Conservation (phyloP, 1,139 yeast genomes). For the Yamadazyma buinensis region DNA sequence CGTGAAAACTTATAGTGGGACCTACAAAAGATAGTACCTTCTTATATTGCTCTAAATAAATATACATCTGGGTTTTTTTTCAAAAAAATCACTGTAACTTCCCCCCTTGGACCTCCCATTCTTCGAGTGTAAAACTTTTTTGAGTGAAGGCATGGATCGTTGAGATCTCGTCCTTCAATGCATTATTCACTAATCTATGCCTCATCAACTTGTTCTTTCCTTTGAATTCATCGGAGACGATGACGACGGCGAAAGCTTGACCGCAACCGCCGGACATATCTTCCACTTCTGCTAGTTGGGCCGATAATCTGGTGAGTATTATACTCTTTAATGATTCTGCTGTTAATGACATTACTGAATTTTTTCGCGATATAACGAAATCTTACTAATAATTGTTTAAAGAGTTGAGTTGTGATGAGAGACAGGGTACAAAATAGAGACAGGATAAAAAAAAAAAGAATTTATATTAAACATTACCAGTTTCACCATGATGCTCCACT, state of each 20-base stretch:
- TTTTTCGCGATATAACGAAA: slow-evolving; percentile 2
- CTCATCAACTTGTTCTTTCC: slow-evolving; percentile 86
- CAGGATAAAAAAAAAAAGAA: not conserved
- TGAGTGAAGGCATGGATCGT: slow-evolving; percentile 93
- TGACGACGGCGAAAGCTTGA: slow-evolving; percentile 81
- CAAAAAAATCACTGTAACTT: slow-evolving; percentile 1
- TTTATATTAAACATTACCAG: not conserved
- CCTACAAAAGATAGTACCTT: no score
- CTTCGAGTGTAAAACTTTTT: slow-evolving; percentile 71
- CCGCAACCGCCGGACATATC: slow-evolving; percentile 86
- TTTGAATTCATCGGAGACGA: slow-evolving; percentile 65
- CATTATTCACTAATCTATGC: slow-evolving; percentile 78
- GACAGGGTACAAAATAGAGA: no score
- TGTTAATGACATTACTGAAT: slow-evolving; percentile 31
- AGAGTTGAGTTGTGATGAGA: not conserved
- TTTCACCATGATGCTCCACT: slow-evolving; percentile 28
- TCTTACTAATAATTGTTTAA: no score
- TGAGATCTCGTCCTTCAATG: slow-evolving; percentile 78
- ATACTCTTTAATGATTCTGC: slow-evolving; percentile 43
- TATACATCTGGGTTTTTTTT: no score
- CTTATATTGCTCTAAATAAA: not conserved
- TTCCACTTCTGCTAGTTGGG: slow-evolving; percentile 58
- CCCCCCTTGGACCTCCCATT: slow-evolving; percentile 56
- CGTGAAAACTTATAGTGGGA: slow-evolving; percentile 14
- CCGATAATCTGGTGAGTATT: slow-evolving; percentile 49